Evolutionary conservation across 768 basidiomycete genomes (phyloP).

Genomic region (Suillus hirtellus): DNA sequence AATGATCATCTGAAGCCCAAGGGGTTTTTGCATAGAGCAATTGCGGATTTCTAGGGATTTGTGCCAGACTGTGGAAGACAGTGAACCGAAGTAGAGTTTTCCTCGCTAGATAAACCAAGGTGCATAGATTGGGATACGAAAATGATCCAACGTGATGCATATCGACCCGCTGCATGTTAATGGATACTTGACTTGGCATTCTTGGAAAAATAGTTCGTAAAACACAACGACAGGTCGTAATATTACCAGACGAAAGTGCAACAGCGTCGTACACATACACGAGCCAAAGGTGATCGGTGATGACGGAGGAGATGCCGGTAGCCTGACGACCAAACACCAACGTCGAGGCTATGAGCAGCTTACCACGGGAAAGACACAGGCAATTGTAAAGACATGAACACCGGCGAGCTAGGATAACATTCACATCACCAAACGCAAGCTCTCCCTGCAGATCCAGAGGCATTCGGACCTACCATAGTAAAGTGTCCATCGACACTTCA

Average conservation of each 20-base stretch:
- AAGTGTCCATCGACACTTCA: slow-evolving; percentile 23
- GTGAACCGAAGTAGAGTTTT: slow-evolving; percentile 47
- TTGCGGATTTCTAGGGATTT: slow-evolving; percentile 82
- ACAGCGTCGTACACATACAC: background rate
- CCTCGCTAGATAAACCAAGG: background rate
- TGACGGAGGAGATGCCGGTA: too few relatives aligned
- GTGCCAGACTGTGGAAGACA: slow-evolving; percentile 78
- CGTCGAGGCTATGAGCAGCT: too few relatives aligned
- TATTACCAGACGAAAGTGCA: slow-evolving; percentile 6
- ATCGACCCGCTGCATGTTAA: background rate
- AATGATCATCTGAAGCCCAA: background rate
- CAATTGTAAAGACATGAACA: too few relatives aligned
- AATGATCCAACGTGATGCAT: background rate
- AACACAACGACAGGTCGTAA: slow-evolving; percentile 2
- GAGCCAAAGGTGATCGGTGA: too few relatives aligned
- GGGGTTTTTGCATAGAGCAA: slow-evolving; percentile 40
- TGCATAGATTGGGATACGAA: background rate
- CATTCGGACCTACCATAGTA: background rate
- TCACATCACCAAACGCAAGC: background rate
- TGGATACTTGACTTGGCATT: background rate
- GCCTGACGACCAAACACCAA: too few relatives aligned
- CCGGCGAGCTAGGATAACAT: slow-evolving; percentile 1
- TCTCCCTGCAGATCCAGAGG: background rate
- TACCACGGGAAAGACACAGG: background rate
- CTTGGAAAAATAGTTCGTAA: background rate